Conservation (phyloP, 495 filamentous ascomycete species). For the Hypoxylon perforatum region DNA sequence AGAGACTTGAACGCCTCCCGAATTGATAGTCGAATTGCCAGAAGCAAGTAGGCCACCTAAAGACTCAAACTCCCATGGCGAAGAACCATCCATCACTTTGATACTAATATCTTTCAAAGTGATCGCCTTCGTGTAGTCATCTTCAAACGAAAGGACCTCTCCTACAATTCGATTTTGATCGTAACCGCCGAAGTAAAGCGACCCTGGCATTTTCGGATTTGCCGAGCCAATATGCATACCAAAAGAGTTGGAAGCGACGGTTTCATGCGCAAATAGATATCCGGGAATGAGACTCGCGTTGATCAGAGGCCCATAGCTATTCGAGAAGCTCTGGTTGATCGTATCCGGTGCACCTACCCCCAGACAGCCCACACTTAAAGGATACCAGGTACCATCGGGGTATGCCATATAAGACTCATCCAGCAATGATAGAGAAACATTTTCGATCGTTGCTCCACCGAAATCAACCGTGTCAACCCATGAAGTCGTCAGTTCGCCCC, state of each 20-base stretch:
- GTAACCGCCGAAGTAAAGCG: slow-evolving; percentile 63
- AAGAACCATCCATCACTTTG: slow-evolving; percentile 53
- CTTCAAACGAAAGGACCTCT: slow-evolving; percentile 42
- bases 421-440: slow-evolving; percentile 40
- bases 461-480: slow-evolving; percentile 43
- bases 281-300: slow-evolving; percentile 51
- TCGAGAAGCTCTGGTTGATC: slow-evolving; percentile 46
- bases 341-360: slow-evolving; percentile 48
- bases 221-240: slow-evolving; percentile 66
- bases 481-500: slow-evolving; percentile 25
- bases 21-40: slow-evolving; percentile 45
- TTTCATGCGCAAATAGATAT: slow-evolving; percentile 47
- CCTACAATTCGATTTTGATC: slow-evolving; percentile 57
- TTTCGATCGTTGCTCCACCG: slow-evolving; percentile 31
- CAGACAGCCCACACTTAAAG: slow-evolving; percentile 48
- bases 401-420: slow-evolving; percentile 39
- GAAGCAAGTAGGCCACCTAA: slow-evolving; percentile 50
- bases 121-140: slow-evolving; percentile 45
- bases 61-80: slow-evolving; percentile 53
- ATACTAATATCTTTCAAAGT: slow-evolving; percentile 56
- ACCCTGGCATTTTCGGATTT: slow-evolving; percentile 51
- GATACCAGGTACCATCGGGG: slow-evolving; percentile 49
- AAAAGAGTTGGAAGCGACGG: slow-evolving; percentile 61
- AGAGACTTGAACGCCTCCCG: slow-evolving; percentile 40
- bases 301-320: slow-evolving; percentile 28